These are phyloP conservation scores for Ophiocordyceps camponoti-leonardi DNA, from an alignment of 2,329 filamentous ascomycete species.

Conservation along the genomic window DNA sequence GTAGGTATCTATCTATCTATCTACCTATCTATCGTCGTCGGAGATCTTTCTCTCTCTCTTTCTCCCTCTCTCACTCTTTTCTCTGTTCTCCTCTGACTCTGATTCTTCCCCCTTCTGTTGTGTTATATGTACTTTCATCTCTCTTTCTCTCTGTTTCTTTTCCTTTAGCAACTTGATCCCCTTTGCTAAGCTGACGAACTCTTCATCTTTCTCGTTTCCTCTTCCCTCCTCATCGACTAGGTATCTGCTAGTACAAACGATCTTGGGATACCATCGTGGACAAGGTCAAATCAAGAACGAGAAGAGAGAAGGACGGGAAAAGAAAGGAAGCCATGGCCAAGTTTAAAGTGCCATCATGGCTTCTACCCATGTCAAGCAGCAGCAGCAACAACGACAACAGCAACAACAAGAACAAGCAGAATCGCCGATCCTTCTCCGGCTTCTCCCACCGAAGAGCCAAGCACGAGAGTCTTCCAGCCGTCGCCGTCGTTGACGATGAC, in stretches of 20 bases:
- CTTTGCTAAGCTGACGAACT: too few species aligned
- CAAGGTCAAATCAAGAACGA: too few species aligned
- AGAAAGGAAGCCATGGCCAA: slow-evolving; percentile 12
- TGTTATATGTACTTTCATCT: too few species aligned
- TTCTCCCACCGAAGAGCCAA: slow-evolving; percentile 10
- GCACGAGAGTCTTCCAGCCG: slow-evolving; percentile 3
- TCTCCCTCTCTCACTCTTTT: too few species aligned
- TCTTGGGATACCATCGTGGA: neutral
- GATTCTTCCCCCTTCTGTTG: too few species aligned
- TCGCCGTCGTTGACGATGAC: neutral
- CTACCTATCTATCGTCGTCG: too few species aligned
- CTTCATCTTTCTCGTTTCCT: too few species aligned
- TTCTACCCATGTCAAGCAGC: slow-evolving; percentile 8
- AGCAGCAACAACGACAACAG: slow-evolving; percentile 3
- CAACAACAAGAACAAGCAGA: slow-evolving; percentile 14
- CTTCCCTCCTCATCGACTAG: neutral
- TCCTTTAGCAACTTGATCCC: too few species aligned
- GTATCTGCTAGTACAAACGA: neutral
- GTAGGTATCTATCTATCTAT: too few species aligned
- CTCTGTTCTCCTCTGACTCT: too few species aligned
- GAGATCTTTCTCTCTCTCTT: too few species aligned
- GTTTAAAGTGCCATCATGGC: slow-evolving; percentile 17
- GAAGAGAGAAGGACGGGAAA: neutral
- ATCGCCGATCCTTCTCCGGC: slow-evolving; percentile 14
- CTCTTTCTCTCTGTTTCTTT: too few species aligned